Conservation (phyloP, 2,329 filamentous ascomycete genomes). For the Lomentospora prolificans region DNA sequence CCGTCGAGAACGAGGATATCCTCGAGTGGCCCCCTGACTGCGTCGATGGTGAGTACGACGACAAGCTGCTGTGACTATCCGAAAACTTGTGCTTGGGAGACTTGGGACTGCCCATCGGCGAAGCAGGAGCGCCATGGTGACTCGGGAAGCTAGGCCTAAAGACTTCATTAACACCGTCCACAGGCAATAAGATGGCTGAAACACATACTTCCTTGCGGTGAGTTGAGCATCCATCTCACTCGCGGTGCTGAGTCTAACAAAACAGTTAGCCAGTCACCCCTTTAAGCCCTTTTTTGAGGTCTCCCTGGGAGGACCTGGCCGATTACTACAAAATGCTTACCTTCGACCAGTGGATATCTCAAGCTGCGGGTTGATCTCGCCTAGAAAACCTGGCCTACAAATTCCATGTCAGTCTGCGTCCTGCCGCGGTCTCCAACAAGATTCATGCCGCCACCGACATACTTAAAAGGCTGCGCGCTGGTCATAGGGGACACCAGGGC, state of each 20-base stretch:
- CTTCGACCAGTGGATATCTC: conserved; percentile 7
- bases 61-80: conserved; percentile 42
- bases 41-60: conserved; percentile 37
- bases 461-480: conserved; percentile 1
- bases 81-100: conserved; percentile 34
- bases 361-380: conserved; percentile 11
- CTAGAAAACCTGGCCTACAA: conserved; percentile 5
- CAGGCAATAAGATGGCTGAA: background rate
- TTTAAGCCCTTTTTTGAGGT: background rate
- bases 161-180: background rate
- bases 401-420: background rate
- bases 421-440: background rate
- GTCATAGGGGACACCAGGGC: conserved; percentile 7
- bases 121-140: conserved; percentile 19
- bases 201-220: conserved; percentile 13
- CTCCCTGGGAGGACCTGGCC: no score
- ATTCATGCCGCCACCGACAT: background rate
- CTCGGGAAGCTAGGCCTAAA: conserved; percentile 12
- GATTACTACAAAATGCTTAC: no score
- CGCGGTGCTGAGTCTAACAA: background rate
- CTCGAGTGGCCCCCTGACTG: conserved; percentile 39
- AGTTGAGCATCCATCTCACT: conserved; percentile 11
- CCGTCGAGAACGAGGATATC: conserved; percentile 43
- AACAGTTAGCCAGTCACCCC: background rate
- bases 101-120: conserved; percentile 17